Evolutionary conservation across 2,329 filamentous ascomycete genomes (phyloP), one percentile per base, ranked within the genome.

Genomic region (Chaetomiaceae sp.): DNA sequence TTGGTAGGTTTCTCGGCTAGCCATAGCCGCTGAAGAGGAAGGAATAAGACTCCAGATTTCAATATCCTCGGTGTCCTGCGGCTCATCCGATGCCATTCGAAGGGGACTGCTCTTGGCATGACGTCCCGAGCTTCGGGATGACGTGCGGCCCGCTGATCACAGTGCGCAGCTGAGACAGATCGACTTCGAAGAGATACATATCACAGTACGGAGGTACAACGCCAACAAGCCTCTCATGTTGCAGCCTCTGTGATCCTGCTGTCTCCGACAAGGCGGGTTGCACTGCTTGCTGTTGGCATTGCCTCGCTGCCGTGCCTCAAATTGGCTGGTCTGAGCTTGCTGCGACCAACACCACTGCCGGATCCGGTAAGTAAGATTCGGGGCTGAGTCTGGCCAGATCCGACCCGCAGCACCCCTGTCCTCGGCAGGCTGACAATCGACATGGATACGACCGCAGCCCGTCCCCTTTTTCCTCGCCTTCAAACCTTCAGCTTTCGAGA

Each of bases 341-440:
- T 33, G 23, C 25, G 17, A 23, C 27, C 25, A 22, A 33, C 42
- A 34, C 27, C 49, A 40, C 36, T 20, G 17, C 47, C 11, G 23
- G 23, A 45, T 31, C 19, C 22, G 42, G 42, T 39, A 20, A 38
- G 31, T 34, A 33, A 53, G 50, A 33, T 42, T 47, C 29, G 51
- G 31, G 51, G 51, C 51, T 48, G 51, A 53, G 51, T 27, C 44
- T 43, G 44, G 51, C 12, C 37, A 42, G 39, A 37, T 43, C 31
- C 29, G 33, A 29, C 23, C 27, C 50, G 7, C 27, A 9, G 37
- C 19, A 19, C 34, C 42, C 22, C n/a, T n/a, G 23, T n/a, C 12
- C 17, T 6, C 27, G 25, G 27, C n/a, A 44, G 22, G 29, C 27
- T 44, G 4, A 19, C n/a, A n/a, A n/a, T n/a, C n/a, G 48, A 46